phyloP scores from a whole-genome alignment of 2,329 filamentous ascomycete genomes.

The Neoarthrinium moseri region DNA sequence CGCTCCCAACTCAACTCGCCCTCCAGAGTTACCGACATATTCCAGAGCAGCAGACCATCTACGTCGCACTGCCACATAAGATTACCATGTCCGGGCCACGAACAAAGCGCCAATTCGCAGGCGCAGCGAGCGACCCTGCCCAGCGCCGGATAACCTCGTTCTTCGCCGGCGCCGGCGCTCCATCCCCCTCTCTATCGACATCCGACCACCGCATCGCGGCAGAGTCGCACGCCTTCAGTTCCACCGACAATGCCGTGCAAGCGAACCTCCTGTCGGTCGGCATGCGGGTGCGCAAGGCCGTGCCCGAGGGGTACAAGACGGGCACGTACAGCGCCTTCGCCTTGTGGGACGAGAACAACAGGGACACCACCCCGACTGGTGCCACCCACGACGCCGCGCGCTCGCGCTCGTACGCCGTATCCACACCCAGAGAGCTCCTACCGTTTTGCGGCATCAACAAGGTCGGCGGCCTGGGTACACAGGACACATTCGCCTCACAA shows the following conservation, averaged over 20 bases:
- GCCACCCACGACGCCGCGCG: constrained; percentile 15
- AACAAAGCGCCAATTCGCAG: constrained; percentile 62
- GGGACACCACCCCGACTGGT: constrained; percentile 8
- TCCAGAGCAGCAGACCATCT: too few species aligned
- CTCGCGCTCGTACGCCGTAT: constrained; percentile 25
- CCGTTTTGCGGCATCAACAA: constrained; percentile 82
- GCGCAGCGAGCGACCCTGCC: constrained; percentile 54
- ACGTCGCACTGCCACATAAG: too few species aligned
- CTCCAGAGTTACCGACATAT: neutral
- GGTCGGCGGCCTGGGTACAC: constrained; percentile 65
- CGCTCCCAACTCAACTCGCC: neutral
- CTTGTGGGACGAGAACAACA: constrained; percentile 42
- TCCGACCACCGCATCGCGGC: constrained; percentile 31
- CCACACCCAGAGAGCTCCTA: constrained; percentile 59
- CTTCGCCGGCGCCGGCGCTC: constrained; percentile 40
- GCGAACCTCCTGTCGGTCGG: constrained; percentile 86
- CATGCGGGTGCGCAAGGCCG: constrained; percentile 90
- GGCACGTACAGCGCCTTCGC: constrained; percentile 51
- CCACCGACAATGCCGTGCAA: constrained; percentile 56
- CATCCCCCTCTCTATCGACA: constrained; percentile 11
- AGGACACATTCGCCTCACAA: constrained; percentile 37
- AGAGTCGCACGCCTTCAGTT: neutral
- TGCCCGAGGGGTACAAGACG: constrained; percentile 93
- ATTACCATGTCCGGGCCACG: constrained; percentile 50
- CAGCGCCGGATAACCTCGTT: constrained; percentile 66